These are phyloP conservation scores for Thymus quinquecostatus DNA, from an alignment of 257 asterid species.

Conservation along the genomic window DNA sequence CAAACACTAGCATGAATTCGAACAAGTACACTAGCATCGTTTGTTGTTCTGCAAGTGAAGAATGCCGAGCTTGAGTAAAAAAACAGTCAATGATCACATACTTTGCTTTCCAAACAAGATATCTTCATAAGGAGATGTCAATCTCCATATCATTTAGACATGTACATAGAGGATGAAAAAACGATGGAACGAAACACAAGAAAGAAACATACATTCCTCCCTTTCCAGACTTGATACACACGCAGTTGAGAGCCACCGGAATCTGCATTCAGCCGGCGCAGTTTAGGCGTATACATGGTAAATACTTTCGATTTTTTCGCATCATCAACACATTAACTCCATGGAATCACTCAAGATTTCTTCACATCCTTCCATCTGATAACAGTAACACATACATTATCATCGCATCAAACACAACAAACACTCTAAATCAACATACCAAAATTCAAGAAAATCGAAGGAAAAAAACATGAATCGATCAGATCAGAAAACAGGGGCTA, in stretches of 20 bases:
- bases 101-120: background rate
- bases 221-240: slow-evolving; percentile 57
- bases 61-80: background rate
- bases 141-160: background rate
- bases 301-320: slow-evolving; percentile 22
- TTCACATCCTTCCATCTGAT: slow-evolving; percentile 39
- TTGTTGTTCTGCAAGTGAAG: background rate
- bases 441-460: slow-evolving; percentile 5
- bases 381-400: slow-evolving; percentile 1
- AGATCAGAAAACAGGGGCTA: background rate
- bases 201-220: slow-evolving; percentile 50
- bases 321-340: slow-evolving; percentile 20
- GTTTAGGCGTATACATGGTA: slow-evolving; percentile 45
- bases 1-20: background rate
- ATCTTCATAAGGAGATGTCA: background rate
- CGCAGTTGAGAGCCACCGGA: slow-evolving; percentile 37
- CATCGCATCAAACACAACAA: slow-evolving; percentile 12
- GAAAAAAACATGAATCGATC: background rate
- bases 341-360: slow-evolving; percentile 25
- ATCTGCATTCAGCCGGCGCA: slow-evolving; percentile 19
- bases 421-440: background rate
- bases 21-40: background rate
- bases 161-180: background rate
- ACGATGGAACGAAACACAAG: background rate
- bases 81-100: background rate